These are phyloP conservation scores for Immersiporthe knoxdaviesiana DNA, from an alignment of 2,329 filamentous ascomycete genomes.

Conservation along the genomic window DNA sequence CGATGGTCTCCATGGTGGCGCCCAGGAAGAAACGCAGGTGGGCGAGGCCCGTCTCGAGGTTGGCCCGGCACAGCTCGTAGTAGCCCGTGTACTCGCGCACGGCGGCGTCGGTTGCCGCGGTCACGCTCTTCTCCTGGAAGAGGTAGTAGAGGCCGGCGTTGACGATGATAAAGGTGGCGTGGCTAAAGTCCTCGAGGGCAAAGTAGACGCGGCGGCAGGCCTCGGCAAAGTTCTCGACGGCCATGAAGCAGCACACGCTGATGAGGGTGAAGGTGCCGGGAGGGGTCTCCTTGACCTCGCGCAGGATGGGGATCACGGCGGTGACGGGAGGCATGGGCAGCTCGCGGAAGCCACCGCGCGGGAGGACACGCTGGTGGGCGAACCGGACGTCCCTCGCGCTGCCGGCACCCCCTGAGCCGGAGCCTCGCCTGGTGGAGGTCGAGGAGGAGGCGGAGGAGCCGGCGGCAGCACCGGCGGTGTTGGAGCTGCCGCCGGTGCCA, in stretches of 20 bases:
- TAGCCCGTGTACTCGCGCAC: slow-evolving; percentile 44
- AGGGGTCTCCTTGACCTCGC: slow-evolving; percentile 51
- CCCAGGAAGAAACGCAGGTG: slow-evolving; percentile 61
- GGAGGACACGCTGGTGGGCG: slow-evolving; percentile 49
- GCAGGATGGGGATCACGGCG: slow-evolving; percentile 52
- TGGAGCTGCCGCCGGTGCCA: neutral
- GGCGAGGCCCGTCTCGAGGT: slow-evolving; percentile 54
- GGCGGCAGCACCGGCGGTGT: neutral
- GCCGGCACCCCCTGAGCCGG: neutral
- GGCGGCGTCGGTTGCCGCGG: slow-evolving; percentile 34
- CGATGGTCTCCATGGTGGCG: slow-evolving; percentile 56
- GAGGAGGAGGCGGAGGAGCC: neutral
- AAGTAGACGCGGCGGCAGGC: slow-evolving; percentile 48
- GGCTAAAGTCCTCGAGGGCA: slow-evolving; percentile 51
- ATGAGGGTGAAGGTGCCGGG: slow-evolving; percentile 55
- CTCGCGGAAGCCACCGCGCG: slow-evolving; percentile 51
- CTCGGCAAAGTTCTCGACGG: slow-evolving; percentile 53
- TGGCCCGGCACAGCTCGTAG: slow-evolving; percentile 48
- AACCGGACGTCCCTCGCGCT: slow-evolving; percentile 48
- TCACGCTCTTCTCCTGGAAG: slow-evolving; percentile 50
- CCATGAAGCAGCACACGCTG: slow-evolving; percentile 48
- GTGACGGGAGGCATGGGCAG: slow-evolving; percentile 59
- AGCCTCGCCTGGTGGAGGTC: slow-evolving; percentile 1
- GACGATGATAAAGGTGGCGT: slow-evolving; percentile 55
- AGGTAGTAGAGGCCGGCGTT: slow-evolving; percentile 55